Percentiles rank a stretch among this genome's conserved stretches.
Conservation (phyloP, 1,284 basidiomycete genomes). For the Trichosporon sp. region DNA sequence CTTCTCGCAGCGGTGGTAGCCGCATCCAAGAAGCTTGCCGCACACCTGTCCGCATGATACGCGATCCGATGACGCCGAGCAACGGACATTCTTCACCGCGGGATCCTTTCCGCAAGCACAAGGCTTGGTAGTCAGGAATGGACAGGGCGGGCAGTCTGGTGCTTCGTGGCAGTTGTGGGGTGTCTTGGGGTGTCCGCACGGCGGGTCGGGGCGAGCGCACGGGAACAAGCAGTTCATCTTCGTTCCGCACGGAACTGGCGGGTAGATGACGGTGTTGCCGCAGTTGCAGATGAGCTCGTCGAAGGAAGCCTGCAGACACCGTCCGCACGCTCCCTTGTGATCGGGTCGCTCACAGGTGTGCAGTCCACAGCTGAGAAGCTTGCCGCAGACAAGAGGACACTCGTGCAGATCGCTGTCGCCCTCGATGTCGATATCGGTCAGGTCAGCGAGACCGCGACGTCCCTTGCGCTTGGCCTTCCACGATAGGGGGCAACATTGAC, state of each 20-base stretch:
- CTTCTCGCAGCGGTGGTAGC: constrained; percentile 75
- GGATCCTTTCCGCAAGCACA: constrained; percentile 84
- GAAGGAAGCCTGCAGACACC: constrained; percentile 78
- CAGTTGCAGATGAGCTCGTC: constrained; percentile 83
- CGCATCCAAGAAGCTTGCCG: constrained; percentile 69
- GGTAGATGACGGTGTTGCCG: constrained; percentile 63
- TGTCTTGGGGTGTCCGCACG: constrained; percentile 73
- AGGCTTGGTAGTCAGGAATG: constrained; percentile 64
- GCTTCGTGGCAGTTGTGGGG: constrained; percentile 73
- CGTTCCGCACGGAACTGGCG: constrained; percentile 62
- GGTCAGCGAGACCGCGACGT: constrained; percentile 35
- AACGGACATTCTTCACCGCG: constrained; percentile 54
- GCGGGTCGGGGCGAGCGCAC: constrained; percentile 63
- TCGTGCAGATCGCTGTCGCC: constrained; percentile 58
- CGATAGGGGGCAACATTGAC: constrained; percentile 79
- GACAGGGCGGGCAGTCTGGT: constrained; percentile 71
- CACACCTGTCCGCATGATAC: constrained; percentile 76
- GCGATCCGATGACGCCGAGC: constrained; percentile 63
- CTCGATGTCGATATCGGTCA: constrained; percentile 17
- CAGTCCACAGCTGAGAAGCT: constrained; percentile 64
- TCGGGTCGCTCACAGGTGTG: constrained; percentile 70
- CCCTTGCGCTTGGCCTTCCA: constrained; percentile 62
- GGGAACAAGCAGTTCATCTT: constrained; percentile 69
- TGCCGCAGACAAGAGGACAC: constrained; percentile 72
- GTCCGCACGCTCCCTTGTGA: constrained; percentile 71